phyloP scores from a whole-genome alignment of 352 stramenopile species.

The Phytopythium boreale region DNA sequence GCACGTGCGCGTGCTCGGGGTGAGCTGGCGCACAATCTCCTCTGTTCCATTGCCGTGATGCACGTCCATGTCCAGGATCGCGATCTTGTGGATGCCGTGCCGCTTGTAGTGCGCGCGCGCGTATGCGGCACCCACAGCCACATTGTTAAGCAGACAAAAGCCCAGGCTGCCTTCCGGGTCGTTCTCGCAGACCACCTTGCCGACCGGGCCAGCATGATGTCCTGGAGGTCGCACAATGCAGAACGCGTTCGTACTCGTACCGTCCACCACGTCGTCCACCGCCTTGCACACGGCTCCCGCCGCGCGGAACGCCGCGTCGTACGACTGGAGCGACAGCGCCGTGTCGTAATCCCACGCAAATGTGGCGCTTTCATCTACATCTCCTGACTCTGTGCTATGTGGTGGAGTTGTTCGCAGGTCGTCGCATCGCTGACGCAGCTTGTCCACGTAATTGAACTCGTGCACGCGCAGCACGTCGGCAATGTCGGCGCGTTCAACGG shows the following conservation, averaged over 20 bases:
- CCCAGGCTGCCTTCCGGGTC: constrained; percentile 87
- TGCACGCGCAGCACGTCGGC: constrained; percentile 89
- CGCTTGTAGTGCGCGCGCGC: constrained; percentile 91
- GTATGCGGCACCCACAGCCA: constrained; percentile 96
- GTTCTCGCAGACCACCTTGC: constrained; percentile 92
- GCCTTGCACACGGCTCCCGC: constrained; percentile 81
- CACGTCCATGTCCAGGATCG: constrained; percentile 98
- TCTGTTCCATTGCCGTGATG: constrained; percentile 99
- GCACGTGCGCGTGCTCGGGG: constrained; percentile 81
- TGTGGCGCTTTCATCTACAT: constrained; percentile 20
- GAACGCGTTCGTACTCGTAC: constrained; percentile 94
- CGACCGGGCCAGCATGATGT: constrained; percentile 95
- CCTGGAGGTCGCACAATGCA: constrained; percentile 95
- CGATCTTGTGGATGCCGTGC: constrained; percentile 90
- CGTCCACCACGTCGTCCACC: constrained; percentile 83
- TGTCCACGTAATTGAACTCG: constrained; percentile 87
- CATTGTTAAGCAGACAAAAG: constrained; percentile 99
- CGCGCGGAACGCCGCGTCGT: constrained; percentile 72
- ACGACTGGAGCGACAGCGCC: constrained; percentile 71
- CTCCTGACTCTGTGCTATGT: background rate
- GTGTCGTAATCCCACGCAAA: constrained; percentile 75
- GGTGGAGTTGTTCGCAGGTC: constrained; percentile 16
- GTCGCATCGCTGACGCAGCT: constrained; percentile 47
- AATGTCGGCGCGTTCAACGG: constrained; percentile 71
- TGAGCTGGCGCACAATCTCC: constrained; percentile 92